A percentile compares a stretch with the other conserved stretches of the same genome.
Evolutionary conservation across 176 grass and related monocot genomes (phyloP).

Genomic region (Aegilops umbellulata): DNA sequence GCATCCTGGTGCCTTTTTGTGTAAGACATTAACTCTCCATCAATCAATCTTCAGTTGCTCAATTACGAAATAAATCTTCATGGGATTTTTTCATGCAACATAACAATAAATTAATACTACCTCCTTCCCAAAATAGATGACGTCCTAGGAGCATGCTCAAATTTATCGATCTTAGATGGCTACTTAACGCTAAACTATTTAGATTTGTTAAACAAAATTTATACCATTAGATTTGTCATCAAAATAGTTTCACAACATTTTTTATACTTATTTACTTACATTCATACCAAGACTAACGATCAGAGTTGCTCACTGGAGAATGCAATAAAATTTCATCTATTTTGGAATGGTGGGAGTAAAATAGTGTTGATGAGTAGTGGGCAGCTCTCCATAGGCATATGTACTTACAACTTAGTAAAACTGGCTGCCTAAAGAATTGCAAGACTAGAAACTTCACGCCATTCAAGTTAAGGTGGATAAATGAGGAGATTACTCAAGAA

Average conservation of each 20-base stretch:
- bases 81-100: slow-evolving; percentile 2
- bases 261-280: no score
- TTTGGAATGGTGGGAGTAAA: background rate
- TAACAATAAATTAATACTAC: background rate
- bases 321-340: background rate
- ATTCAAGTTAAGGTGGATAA: background rate
- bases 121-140: background rate
- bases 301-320: background rate
- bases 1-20: background rate
- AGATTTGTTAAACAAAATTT: background rate
- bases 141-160: background rate
- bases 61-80: background rate
- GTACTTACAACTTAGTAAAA: no score
- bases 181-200: background rate
- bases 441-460: background rate
- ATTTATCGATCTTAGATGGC: background rate
- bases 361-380: background rate
- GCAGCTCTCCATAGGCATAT: background rate
- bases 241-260: background rate
- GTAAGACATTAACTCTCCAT: background rate
- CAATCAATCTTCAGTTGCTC: slow-evolving; percentile 2
- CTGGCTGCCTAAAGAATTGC: no score
- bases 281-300: background rate
- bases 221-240: background rate
- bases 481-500: background rate